A percentile compares a stretch with the other conserved stretches of the same genome.
Conservation (phyloP, 2,329 filamentous ascomycete genomes). For the Didymella lethalis region DNA sequence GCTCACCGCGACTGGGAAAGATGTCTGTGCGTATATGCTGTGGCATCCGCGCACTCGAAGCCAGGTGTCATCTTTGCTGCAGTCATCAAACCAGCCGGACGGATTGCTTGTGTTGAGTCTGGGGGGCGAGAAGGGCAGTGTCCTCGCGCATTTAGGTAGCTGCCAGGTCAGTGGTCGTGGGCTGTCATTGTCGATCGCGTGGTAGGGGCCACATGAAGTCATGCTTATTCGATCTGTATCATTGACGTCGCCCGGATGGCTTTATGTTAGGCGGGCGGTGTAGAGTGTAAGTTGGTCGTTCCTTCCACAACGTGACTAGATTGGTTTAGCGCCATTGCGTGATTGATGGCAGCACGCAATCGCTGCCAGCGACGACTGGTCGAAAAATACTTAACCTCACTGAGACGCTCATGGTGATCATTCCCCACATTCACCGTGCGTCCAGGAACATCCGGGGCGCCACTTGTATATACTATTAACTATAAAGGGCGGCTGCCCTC, state of each 20-base stretch:
- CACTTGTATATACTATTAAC: slow-evolving; percentile 10
- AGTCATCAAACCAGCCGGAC: background rate
- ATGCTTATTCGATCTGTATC: background rate
- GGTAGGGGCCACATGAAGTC: slow-evolving; percentile 5
- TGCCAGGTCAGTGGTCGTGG: background rate
- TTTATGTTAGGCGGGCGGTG: slow-evolving; percentile 12
- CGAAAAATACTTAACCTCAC: background rate
- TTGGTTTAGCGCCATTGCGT: slow-evolving; percentile 18
- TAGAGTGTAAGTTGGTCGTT: slow-evolving; percentile 7
- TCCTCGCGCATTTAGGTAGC: background rate
- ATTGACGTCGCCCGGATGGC: slow-evolving; percentile 11
- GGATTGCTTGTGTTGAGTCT: background rate
- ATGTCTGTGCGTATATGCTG: slow-evolving; percentile 21
- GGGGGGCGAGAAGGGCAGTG: background rate
- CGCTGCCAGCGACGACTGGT: slow-evolving; percentile 14
- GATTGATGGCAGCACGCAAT: slow-evolving; percentile 19
- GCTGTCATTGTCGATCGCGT: slow-evolving; percentile 3
- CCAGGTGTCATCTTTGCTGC: slow-evolving; percentile 15
- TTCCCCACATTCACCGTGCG: slow-evolving; percentile 35
- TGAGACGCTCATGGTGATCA: slow-evolving; percentile 14
- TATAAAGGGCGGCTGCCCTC: slow-evolving; percentile 30
- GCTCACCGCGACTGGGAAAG: slow-evolving; percentile 3
- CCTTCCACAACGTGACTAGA: slow-evolving; percentile 3
- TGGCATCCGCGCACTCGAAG: slow-evolving; percentile 2
- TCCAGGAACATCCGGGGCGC: slow-evolving; percentile 16